Percentiles rank a stretch among this genome's conserved stretches.
Conservation (phyloP, 176 grass and related monocot species). For the Phyllostachys edulis region DNA sequence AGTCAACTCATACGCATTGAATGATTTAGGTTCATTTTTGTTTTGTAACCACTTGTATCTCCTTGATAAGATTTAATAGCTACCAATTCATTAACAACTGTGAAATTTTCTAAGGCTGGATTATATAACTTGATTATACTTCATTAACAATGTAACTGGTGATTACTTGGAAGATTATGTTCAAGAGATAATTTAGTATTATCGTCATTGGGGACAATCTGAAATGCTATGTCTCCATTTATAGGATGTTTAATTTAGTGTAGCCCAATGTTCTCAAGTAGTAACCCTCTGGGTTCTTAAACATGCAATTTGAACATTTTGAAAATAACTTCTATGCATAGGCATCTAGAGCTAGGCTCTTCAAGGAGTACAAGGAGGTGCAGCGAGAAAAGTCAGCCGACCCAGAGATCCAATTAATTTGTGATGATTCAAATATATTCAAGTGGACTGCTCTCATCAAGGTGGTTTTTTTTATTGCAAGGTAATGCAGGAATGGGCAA, state of each 20-base stretch:
- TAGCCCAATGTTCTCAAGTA: not conserved
- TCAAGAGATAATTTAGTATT: not conserved
- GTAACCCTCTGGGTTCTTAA: not conserved
- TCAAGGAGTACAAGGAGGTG: slow-evolving; percentile 96
- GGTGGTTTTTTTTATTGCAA: slow-evolving; percentile 25
- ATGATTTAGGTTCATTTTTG: not conserved
- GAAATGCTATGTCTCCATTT: not conserved
- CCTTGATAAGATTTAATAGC: not conserved
- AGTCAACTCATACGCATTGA: not conserved
- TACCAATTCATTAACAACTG: not conserved
- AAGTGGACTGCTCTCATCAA: slow-evolving; percentile 98
- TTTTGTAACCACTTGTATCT: not conserved
- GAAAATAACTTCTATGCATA: slow-evolving; percentile 25
- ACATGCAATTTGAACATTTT: slow-evolving; percentile 4
- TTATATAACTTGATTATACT: not conserved
- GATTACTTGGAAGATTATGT: not conserved
- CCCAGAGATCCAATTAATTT: slow-evolving; percentile 94
- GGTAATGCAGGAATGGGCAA: not conserved
- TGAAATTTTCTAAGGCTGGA: not conserved
- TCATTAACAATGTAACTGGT: not conserved
- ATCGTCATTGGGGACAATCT: not conserved
- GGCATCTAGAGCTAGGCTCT: slow-evolving; percentile 94
- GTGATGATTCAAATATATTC: slow-evolving; percentile 97
- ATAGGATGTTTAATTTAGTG: not conserved
- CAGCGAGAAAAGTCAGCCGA: slow-evolving; percentile 89